phyloP scores from a whole-genome alignment of 306 rosid genomes.

The Vigna hirtella region DNA sequence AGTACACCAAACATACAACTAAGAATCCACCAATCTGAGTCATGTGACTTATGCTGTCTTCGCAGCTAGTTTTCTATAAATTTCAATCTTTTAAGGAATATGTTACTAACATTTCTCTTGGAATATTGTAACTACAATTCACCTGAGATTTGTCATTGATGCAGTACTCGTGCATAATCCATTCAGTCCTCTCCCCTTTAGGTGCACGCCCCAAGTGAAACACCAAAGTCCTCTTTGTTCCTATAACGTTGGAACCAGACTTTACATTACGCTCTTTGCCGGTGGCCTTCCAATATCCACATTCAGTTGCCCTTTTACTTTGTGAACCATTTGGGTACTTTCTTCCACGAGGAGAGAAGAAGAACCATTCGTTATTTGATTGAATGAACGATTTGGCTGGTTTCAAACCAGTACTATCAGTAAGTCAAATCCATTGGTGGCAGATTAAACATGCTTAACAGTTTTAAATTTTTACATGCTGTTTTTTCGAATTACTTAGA shows the following conservation, averaged over 20 bases:
- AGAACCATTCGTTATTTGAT: constrained; percentile 92
- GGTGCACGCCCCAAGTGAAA: constrained; percentile 97
- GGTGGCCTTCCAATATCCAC: constrained; percentile 97
- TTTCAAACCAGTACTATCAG: constrained; percentile 47
- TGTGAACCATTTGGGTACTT: constrained; percentile 96
- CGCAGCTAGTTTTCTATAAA: no score
- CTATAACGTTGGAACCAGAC: constrained; percentile 72
- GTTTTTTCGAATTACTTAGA: background rate
- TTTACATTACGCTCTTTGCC: constrained; percentile 91
- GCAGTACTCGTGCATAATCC: constrained; percentile 97
- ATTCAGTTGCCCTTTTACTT: constrained; percentile 87
- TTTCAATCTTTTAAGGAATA: background rate
- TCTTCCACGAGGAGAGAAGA: constrained; percentile 93
- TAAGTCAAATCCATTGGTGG: constrained; percentile 13
- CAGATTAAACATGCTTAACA: constrained; percentile 1
- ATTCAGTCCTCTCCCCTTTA: constrained; percentile 91
- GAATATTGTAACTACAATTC: constrained; percentile 23
- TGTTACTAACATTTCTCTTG: background rate
- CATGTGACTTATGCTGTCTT: background rate
- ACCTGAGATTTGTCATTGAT: constrained; percentile 79
- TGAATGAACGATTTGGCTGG: constrained; percentile 78
- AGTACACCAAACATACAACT: background rate
- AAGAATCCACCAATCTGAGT: background rate
- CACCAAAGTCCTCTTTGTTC: constrained; percentile 90
- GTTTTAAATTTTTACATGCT: background rate